These are phyloP conservation scores for Ilex asprella DNA, from an alignment of 257 asterid species.

Conservation along the genomic window DNA sequence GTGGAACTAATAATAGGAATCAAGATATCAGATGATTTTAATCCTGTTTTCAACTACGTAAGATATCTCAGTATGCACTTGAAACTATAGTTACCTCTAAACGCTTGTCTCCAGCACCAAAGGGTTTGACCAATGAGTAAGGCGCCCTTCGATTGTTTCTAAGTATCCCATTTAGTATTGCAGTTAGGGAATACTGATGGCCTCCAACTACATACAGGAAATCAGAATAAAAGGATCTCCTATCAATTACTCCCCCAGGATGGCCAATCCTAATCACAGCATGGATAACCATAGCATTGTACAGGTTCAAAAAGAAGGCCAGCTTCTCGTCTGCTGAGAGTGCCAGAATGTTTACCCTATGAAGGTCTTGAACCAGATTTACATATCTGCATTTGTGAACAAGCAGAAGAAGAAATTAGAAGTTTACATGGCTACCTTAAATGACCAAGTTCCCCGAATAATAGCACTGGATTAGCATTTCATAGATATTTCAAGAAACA, in stretches of 20 bases:
- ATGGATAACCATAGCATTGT: slow-evolving; percentile 88
- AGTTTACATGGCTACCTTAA: no score
- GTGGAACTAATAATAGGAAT: neutral
- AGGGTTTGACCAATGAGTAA: slow-evolving; percentile 60
- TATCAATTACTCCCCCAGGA: slow-evolving; percentile 84
- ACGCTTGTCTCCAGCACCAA: slow-evolving; percentile 66
- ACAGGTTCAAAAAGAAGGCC: slow-evolving; percentile 80
- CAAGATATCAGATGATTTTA: neutral
- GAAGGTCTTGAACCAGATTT: slow-evolving; percentile 64
- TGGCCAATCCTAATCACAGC: slow-evolving; percentile 76
- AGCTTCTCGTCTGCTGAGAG: slow-evolving; percentile 64
- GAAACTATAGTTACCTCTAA: slow-evolving; percentile 47
- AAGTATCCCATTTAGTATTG: slow-evolving; percentile 73
- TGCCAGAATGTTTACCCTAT: slow-evolving; percentile 49
- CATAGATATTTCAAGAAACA: neutral
- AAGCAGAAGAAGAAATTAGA: neutral
- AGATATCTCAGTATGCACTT: neutral
- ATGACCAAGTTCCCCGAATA: neutral
- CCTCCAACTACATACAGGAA: slow-evolving; percentile 84
- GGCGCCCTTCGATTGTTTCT: slow-evolving; percentile 82
- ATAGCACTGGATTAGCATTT: neutral
- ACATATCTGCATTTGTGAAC: slow-evolving; percentile 43
- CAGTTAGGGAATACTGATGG: slow-evolving; percentile 54
- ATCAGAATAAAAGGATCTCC: slow-evolving; percentile 67
- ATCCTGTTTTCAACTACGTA: neutral